Base-by-base conservation (phyloP, 768 basidiomycete species). In the Leccinum subtestaceum region DNA sequence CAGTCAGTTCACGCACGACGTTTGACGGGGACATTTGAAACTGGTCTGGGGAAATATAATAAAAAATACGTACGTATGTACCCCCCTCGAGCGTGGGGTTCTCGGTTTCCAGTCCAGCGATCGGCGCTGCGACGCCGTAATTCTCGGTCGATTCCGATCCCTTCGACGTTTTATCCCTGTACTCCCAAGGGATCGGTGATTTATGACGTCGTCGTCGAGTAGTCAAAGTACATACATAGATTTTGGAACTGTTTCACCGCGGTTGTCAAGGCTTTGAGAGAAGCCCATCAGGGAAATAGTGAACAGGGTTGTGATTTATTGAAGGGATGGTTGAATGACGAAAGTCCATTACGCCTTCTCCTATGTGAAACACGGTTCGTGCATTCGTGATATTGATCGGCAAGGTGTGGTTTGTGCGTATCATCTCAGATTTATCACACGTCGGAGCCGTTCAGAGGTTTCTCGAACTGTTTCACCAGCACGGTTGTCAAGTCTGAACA, bases 191-290 rank as follows among this genome's bases (percentile, higher is more conserved):
- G 43, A 45, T 43, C 17, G 40, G 40, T 43, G 40, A n/a, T 40
- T 9, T 40, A 47, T 23, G 23, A 40, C 7, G 32, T 38, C 19
- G 52, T 47, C 5, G 32, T 50, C 47, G 17, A 62, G 46, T 17
- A 10, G 23, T 5, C 43, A 12, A 34, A 61, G 46, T n/a, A 29
- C 8, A 34, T 45, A 3, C 43, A 21, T 45, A 21, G 43, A 19
- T 13, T 17, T 45, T 55, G 8, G 23, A 61, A 21, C 36, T 53
- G 3, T 52, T 62, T 52, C 9, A 29, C 21, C 50, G 54, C 50
- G 60, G 53, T 40, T 43, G 53, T n/a, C 59, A 47, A 56, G 43
- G 55, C 3, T 61, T 17, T 59, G 53, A 49, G 36, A 48, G 43
- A 51, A 8, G 48, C 47, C 1, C 32, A 29, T 5, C 13, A 7